A percentile compares a stretch with the other conserved stretches of the same genome.
phyloP scores from a whole-genome alignment of 2,329 filamentous ascomycete genomes.

The Epichloe elymi region DNA sequence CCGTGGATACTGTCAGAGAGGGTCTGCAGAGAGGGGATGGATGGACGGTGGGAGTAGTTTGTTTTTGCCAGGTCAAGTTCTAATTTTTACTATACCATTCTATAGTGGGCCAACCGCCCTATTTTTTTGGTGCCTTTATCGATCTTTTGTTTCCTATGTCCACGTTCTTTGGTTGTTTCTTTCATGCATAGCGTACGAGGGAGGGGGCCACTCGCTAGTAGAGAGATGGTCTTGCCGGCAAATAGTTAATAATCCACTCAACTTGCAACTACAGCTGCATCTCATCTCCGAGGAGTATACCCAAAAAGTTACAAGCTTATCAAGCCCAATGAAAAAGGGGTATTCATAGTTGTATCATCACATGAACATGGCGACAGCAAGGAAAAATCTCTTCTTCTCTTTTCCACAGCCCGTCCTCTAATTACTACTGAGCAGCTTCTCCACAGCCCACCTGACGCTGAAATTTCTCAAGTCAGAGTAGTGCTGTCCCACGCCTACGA shows the following conservation, averaged over 20 bases:
- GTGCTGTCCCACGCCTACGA: constrained; percentile 64
- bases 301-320: too few relatives aligned
- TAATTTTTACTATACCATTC: background rate
- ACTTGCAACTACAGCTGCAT: background rate
- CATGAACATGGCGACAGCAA: too few relatives aligned
- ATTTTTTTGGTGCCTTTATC: background rate
- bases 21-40: background rate
- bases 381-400: too few relatives aligned
- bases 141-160: background rate
- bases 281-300: too few relatives aligned
- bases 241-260: constrained; percentile 12
- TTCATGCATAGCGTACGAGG: constrained; percentile 10
- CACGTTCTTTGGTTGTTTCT: constrained; percentile 3
- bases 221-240: constrained; percentile 1
- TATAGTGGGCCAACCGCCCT: background rate
- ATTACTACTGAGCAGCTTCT: constrained; percentile 45
- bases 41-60: background rate
- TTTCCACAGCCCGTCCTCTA: constrained; percentile 13
- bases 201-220: background rate
- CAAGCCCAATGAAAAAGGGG: too few relatives aligned
- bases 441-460: constrained; percentile 56
- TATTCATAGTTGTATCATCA: too few relatives aligned
- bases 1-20: background rate
- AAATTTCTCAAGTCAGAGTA: constrained; percentile 57
- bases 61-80: background rate